Percentiles rank a stretch among this genome's conserved stretches.
Conservation (phyloP, 192 early-diverging fungal species). For the Coemansia furcata region DNA sequence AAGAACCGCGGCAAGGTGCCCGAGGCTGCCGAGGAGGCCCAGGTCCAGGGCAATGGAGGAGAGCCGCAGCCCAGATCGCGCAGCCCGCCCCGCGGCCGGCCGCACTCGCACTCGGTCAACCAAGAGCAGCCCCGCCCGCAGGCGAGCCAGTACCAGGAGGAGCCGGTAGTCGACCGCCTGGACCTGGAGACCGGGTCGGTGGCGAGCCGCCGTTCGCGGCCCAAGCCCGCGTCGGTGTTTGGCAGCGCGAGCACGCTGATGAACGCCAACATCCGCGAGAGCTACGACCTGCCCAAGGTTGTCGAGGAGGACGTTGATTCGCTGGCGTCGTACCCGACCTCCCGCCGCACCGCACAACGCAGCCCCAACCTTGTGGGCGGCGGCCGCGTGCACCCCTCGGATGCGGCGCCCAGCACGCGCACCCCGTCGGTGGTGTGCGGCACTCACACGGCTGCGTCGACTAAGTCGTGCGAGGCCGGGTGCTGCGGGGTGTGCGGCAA, state of each 20-base stretch:
- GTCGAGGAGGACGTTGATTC: slow-evolving; percentile 54
- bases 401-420: not conserved
- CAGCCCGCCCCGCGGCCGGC: slow-evolving; percentile 21
- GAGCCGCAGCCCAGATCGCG: slow-evolving; percentile 7
- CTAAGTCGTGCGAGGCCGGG: slow-evolving; percentile 28
- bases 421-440: slow-evolving; percentile 36
- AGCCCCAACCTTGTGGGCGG: slow-evolving; percentile 40
- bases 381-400: slow-evolving; percentile 2
- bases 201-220: slow-evolving; percentile 36
- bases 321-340: slow-evolving; percentile 40
- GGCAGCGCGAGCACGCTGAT: slow-evolving; percentile 52
- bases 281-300: slow-evolving; percentile 45
- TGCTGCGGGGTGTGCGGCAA: slow-evolving; percentile 51
- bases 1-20: slow-evolving; percentile 42
- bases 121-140: slow-evolving; percentile 5
- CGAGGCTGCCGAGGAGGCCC: slow-evolving; percentile 6
- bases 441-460: not conserved
- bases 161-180: slow-evolving; percentile 42
- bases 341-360: slow-evolving; percentile 4
- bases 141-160: slow-evolving; percentile 22
- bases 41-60: slow-evolving; percentile 5
- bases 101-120: slow-evolving; percentile 43
- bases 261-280: slow-evolving; percentile 22
- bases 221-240: slow-evolving; percentile 37
- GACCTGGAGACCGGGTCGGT: slow-evolving; percentile 45